Evolutionary conservation across 2,329 filamentous ascomycete species (phyloP).

Genomic region (Moelleriella libera): DNA sequence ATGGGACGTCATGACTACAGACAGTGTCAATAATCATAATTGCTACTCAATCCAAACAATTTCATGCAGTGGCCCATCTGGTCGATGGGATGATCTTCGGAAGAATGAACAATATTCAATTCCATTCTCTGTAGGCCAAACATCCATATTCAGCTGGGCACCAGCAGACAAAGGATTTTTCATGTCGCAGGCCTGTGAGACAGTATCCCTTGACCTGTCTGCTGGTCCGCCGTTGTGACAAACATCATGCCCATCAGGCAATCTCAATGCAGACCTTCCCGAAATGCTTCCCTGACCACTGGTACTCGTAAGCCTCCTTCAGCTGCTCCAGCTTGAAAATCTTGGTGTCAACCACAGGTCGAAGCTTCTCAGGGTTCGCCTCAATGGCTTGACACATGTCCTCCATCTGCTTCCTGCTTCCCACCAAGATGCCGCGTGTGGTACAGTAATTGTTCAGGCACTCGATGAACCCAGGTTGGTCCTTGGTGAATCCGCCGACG

Average conservation of each 20-base stretch:
- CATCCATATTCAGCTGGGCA: no score
- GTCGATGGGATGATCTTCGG: no score
- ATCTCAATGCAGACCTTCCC: slow-evolving; percentile 23
- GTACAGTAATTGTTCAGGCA: slow-evolving; percentile 20
- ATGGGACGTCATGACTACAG: no score
- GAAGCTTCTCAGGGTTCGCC: slow-evolving; percentile 24
- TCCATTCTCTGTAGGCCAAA: no score
- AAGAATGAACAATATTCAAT: no score
- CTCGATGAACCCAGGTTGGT: slow-evolving; percentile 19
- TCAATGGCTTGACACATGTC: slow-evolving; percentile 37
- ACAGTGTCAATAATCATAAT: no score
- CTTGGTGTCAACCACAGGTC: slow-evolving; percentile 31
- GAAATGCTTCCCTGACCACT: slow-evolving; percentile 21
- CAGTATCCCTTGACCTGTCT: no score
- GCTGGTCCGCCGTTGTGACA: no score
- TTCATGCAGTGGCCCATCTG: no score
- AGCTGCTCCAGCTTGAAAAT: slow-evolving; percentile 28
- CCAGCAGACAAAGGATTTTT: no score
- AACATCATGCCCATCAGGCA: slow-evolving; percentile 5
- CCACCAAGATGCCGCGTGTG: slow-evolving; percentile 30
- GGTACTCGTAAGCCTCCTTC: slow-evolving; percentile 28
- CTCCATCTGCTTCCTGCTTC: slow-evolving; percentile 31
- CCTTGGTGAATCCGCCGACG: slow-evolving; percentile 13
- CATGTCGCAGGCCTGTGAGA: no score
- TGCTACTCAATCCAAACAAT: no score